Evolutionary conservation across 2,329 filamentous ascomycete species (phyloP).

Genomic region (Sporothrix pallida): DNA sequence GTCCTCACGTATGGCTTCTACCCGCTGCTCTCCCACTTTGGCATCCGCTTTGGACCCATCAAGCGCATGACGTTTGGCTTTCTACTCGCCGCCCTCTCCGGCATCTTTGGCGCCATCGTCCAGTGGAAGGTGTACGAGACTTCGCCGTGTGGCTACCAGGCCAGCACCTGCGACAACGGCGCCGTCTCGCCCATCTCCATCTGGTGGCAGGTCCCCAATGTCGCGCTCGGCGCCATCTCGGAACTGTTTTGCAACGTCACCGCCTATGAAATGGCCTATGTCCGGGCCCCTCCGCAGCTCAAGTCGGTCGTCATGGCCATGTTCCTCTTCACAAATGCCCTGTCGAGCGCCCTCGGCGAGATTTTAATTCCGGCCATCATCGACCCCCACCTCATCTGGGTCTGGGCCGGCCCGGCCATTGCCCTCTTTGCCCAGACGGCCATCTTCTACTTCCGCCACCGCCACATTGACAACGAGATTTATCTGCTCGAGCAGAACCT

Average conservation of each 20-base stretch:
- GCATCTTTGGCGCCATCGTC: slow-evolving; percentile 60
- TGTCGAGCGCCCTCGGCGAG: slow-evolving; percentile 58
- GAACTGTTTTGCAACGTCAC: slow-evolving; percentile 68
- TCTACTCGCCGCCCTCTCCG: slow-evolving; percentile 45
- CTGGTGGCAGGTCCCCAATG: slow-evolving; percentile 58
- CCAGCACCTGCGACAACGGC: slow-evolving; percentile 46
- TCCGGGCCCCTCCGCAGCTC: slow-evolving; percentile 71
- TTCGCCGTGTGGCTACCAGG: slow-evolving; percentile 48
- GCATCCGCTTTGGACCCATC: slow-evolving; percentile 64
- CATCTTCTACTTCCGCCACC: slow-evolving; percentile 56
- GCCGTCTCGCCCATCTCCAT: slow-evolving; percentile 54
- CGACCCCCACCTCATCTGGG: slow-evolving; percentile 51
- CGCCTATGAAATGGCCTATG: slow-evolving; percentile 70
- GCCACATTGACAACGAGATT: slow-evolving; percentile 52
- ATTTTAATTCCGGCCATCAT: slow-evolving; percentile 50
- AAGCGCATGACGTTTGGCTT: slow-evolving; percentile 64
- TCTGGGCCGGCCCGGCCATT: slow-evolving; percentile 56
- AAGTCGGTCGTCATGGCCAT: slow-evolving; percentile 62
- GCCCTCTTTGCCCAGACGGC: slow-evolving; percentile 54
- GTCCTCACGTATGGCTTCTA: slow-evolving; percentile 61
- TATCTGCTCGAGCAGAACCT: slow-evolving; percentile 38
- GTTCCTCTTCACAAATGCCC: slow-evolving; percentile 62
- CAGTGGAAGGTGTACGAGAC: slow-evolving; percentile 64
- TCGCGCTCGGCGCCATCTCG: slow-evolving; percentile 58
- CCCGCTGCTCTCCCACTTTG: slow-evolving; percentile 57